phyloP scores from a whole-genome alignment of 306 rosid species.

The Parietaria judaica region DNA sequence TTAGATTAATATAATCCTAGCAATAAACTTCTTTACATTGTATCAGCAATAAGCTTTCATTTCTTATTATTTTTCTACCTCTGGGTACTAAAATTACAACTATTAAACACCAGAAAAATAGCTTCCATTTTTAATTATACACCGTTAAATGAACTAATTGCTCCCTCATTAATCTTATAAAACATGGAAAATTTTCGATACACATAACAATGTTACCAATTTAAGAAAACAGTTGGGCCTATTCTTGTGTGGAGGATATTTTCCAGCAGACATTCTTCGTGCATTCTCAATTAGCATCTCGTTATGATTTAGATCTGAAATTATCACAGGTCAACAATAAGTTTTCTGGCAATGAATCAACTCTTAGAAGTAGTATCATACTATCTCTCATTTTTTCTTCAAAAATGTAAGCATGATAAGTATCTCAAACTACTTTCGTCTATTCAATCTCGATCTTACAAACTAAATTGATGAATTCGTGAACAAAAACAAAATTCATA shows the following conservation, averaged over 20 bases:
- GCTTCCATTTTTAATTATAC: neutral
- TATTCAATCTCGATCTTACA: neutral
- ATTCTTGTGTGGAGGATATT: conserved; percentile 37
- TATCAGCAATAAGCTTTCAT: neutral
- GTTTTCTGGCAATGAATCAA: neutral
- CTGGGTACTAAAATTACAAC: neutral
- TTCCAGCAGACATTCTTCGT: conserved; percentile 66
- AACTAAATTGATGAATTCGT: neutral
- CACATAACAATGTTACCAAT: conserved; percentile 45
- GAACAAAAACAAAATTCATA: too few species aligned
- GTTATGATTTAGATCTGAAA: conserved; percentile 43
- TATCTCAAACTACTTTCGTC: neutral
- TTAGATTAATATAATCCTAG: neutral
- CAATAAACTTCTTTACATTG: neutral
- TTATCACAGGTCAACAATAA: conserved; percentile 14
- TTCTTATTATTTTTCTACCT: neutral
- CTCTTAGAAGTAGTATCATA: neutral
- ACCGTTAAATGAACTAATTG: neutral
- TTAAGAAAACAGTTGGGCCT: conserved; percentile 72
- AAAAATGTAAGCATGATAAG: neutral
- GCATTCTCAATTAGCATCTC: conserved; percentile 59
- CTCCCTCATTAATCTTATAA: neutral
- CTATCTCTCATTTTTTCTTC: neutral
- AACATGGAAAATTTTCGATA: conserved; percentile 2
- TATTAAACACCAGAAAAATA: neutral